phyloP scores from a whole-genome alignment of 2,329 filamentous ascomycete species.

The Penicillium sp. region DNA sequence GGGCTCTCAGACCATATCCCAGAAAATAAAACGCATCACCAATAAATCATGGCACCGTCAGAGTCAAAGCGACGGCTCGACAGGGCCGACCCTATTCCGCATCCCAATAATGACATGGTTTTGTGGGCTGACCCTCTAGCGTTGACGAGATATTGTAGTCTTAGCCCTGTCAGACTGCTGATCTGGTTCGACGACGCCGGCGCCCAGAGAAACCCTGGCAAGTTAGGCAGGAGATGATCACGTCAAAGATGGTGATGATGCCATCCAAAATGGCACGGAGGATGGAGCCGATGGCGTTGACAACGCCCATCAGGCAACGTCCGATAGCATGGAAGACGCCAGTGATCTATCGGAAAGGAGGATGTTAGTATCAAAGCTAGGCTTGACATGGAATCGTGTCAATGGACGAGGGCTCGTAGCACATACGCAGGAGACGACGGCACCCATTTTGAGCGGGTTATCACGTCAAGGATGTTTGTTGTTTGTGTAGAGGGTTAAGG shows the following conservation, averaged over 20 bases:
- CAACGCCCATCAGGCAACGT: conserved; percentile 67
- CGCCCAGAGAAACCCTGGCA: conserved; percentile 46
- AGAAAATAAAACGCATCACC: background rate
- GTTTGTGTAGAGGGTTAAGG: conserved; percentile 17
- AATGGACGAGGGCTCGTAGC: background rate
- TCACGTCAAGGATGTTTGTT: conserved; percentile 10
- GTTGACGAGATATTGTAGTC: background rate
- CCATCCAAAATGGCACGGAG: conserved; percentile 69
- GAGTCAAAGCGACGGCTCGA: background rate
- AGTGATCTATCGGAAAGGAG: conserved; percentile 54
- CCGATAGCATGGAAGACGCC: conserved; percentile 67
- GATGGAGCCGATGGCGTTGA: conserved; percentile 68
- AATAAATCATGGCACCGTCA: background rate
- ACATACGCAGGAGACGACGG: conserved; percentile 81
- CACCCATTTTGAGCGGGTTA: conserved; percentile 67
- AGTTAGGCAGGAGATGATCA: conserved; percentile 68
- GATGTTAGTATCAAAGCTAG: conserved; percentile 27
- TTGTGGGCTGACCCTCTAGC: background rate
- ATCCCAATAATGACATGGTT: background rate
- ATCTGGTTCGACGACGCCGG: conserved; percentile 30
- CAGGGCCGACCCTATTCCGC: background rate
- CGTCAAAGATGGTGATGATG: conserved; percentile 66
- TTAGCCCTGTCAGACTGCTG: conserved; percentile 23
- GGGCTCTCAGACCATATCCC: background rate
- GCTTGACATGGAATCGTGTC: background rate